These are phyloP conservation scores for Coemansia sp. DNA, from an alignment of 371 early-diverging fungal species.

Conservation along the genomic window DNA sequence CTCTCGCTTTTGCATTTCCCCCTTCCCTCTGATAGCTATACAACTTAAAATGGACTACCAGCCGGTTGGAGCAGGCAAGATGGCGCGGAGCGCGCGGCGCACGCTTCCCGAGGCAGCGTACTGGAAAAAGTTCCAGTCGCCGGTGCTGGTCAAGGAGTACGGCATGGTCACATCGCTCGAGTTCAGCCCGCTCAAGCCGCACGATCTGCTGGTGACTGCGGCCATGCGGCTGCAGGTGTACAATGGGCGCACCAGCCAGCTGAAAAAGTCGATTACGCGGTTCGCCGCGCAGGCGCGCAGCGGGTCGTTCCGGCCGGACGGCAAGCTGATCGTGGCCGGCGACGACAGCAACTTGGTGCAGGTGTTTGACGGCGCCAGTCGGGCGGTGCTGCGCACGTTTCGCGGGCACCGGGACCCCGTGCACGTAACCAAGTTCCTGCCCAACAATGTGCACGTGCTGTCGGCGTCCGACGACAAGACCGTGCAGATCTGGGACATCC, in stretches of 20 bases:
- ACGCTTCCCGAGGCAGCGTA: slow-evolving; percentile 68
- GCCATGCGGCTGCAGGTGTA: slow-evolving; percentile 92
- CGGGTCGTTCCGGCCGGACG: slow-evolving; percentile 81
- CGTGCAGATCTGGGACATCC: slow-evolving; percentile 91
- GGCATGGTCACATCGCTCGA: slow-evolving; percentile 79
- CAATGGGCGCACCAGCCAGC: slow-evolving; percentile 72
- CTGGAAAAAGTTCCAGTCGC: slow-evolving; percentile 86
- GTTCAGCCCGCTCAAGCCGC: slow-evolving; percentile 81
- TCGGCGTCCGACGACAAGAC: slow-evolving; percentile 90
- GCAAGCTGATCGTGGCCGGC: slow-evolving; percentile 89
- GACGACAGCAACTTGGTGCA: slow-evolving; percentile 89
- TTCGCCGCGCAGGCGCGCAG: slow-evolving; percentile 87
- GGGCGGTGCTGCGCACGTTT: slow-evolving; percentile 87
- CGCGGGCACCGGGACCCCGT: slow-evolving; percentile 82
- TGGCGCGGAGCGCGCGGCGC: slow-evolving; percentile 18
- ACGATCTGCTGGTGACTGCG: slow-evolving; percentile 87
- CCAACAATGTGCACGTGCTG: slow-evolving; percentile 76
- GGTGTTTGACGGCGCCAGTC: slow-evolving; percentile 73
- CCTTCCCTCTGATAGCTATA: not conserved
- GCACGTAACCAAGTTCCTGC: slow-evolving; percentile 77
- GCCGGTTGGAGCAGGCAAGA: slow-evolving; percentile 31
- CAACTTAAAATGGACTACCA: slow-evolving; percentile 40
- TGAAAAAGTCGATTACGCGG: slow-evolving; percentile 85
- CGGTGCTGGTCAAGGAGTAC: slow-evolving; percentile 84
- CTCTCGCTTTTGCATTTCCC: not conserved